phyloP scores from a whole-genome alignment of 1,284 basidiomycete species.

The Pseudozyma hubeiensis region DNA sequence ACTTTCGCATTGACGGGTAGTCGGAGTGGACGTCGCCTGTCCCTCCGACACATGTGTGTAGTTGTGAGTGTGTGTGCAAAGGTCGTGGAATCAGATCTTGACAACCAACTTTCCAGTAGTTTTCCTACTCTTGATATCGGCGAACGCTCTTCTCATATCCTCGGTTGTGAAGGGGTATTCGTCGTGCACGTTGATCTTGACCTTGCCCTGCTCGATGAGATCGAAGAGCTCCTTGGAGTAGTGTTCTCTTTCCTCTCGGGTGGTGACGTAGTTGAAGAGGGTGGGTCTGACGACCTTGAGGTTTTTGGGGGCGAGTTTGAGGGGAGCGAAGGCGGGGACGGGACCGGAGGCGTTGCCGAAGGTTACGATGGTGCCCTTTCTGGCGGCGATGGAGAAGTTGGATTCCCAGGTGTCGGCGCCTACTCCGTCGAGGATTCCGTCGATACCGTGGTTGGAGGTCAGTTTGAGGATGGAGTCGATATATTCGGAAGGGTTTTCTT shows the following conservation, averaged over 20 bases:
- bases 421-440: slow-evolving; percentile 91
- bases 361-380: slow-evolving; percentile 75
- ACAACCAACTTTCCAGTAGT: slow-evolving; percentile 62
- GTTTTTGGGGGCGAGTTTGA: slow-evolving; percentile 84
- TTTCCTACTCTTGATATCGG: slow-evolving; percentile 74
- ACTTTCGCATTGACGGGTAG: too few species aligned
- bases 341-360: slow-evolving; percentile 91
- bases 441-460: slow-evolving; percentile 81
- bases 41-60: too few species aligned
- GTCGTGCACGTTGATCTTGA: slow-evolving; percentile 78
- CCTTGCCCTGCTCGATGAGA: slow-evolving; percentile 74
- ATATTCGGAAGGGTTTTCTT: slow-evolving; percentile 35
- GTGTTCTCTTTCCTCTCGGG: slow-evolving; percentile 77
- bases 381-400: slow-evolving; percentile 79
- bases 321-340: slow-evolving; percentile 75
- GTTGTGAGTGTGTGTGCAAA: too few species aligned
- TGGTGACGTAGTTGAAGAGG: slow-evolving; percentile 72
- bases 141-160: slow-evolving; percentile 81
- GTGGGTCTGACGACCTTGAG: slow-evolving; percentile 73
- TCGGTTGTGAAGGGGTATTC: slow-evolving; percentile 84
- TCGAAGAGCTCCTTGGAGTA: slow-evolving; percentile 79
- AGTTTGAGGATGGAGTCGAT: slow-evolving; percentile 72
- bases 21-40: too few species aligned
- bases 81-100: slow-evolving; percentile 33
- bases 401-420: slow-evolving; percentile 74